Conservation (phyloP, 2,329 filamentous ascomycete genomes). For the Venturiaceae sp. region DNA sequence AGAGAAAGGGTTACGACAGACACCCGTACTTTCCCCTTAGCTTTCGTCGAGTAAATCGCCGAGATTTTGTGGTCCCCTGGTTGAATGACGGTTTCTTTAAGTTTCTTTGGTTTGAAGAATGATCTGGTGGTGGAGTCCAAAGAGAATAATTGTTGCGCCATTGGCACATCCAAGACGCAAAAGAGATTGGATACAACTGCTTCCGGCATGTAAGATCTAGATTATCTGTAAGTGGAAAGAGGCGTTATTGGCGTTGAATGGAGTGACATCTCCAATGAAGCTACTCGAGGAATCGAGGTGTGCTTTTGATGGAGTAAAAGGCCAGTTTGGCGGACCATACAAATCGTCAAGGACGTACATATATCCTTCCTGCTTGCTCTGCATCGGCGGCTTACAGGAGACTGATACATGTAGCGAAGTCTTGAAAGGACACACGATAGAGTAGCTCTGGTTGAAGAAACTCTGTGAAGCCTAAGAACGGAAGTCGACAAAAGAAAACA, state of each 20-base stretch:
- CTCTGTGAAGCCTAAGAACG: no score
- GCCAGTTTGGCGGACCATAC: background rate
- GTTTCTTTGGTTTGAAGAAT: background rate
- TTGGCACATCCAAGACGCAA: background rate
- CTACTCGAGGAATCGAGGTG: no score
- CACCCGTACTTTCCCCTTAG: no score
- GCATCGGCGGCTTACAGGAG: no score
- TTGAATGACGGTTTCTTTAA: background rate
- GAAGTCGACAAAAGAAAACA: no score
- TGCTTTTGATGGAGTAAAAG: background rate
- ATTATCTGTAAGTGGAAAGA: background rate
- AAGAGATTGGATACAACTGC: background rate
- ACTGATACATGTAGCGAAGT: no score
- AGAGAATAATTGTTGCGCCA: background rate
- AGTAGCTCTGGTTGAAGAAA: no score
- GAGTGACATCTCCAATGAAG: background rate
- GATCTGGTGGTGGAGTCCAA: background rate
- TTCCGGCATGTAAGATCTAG: background rate
- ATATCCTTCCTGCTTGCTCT: no score
- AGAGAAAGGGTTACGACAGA: no score
- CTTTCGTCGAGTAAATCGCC: no score
- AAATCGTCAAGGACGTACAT: background rate
- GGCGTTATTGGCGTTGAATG: background rate
- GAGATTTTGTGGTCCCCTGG: background rate
- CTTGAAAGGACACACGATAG: no score